These are phyloP conservation scores for Debaryomycetaceae sp. DNA, from an alignment of 1,139 yeast genomes.

Conservation along the genomic window DNA sequence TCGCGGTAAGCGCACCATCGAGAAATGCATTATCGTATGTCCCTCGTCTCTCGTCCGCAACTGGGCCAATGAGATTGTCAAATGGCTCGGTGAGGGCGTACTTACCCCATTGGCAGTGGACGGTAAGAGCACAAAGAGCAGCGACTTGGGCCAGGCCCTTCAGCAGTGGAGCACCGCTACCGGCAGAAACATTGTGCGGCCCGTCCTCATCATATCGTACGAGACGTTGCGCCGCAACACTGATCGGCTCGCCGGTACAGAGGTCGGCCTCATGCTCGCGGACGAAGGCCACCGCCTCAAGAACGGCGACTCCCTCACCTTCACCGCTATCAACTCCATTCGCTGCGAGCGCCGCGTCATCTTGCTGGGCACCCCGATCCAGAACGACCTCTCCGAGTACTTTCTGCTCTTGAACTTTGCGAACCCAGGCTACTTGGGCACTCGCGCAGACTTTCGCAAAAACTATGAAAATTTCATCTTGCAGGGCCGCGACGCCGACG, in stretches of 20 bases:
- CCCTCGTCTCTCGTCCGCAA: constrained; percentile 91
- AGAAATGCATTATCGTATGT: constrained; percentile 87
- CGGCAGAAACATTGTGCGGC: constrained; percentile 85
- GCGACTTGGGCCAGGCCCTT: constrained; percentile 60
- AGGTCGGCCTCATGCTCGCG: constrained; percentile 81
- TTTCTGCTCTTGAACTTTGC: constrained; percentile 87
- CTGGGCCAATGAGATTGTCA: constrained; percentile 95
- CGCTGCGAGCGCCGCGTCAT: constrained; percentile 85
- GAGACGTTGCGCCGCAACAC: constrained; percentile 88
- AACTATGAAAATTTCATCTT: constrained; percentile 75
- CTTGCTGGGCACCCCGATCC: constrained; percentile 95
- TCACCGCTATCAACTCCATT: constrained; percentile 74
- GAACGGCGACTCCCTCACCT: constrained; percentile 89
- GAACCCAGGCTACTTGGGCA: constrained; percentile 86
- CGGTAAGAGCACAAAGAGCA: constrained; percentile 65
- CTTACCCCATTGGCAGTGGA: constrained; percentile 85
- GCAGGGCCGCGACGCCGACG: constrained; percentile 82
- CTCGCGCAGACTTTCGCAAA: constrained; percentile 72
- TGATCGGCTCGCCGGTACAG: constrained; percentile 62
- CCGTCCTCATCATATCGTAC: constrained; percentile 89
- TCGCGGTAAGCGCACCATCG: constrained; percentile 73
- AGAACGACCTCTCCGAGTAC: constrained; percentile 90
- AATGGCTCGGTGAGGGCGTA: constrained; percentile 93
- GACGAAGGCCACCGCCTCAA: constrained; percentile 96
- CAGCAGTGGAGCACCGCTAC: constrained; percentile 81